Conservation (phyloP, 129 eudicot species). For the Mikania micrantha region DNA sequence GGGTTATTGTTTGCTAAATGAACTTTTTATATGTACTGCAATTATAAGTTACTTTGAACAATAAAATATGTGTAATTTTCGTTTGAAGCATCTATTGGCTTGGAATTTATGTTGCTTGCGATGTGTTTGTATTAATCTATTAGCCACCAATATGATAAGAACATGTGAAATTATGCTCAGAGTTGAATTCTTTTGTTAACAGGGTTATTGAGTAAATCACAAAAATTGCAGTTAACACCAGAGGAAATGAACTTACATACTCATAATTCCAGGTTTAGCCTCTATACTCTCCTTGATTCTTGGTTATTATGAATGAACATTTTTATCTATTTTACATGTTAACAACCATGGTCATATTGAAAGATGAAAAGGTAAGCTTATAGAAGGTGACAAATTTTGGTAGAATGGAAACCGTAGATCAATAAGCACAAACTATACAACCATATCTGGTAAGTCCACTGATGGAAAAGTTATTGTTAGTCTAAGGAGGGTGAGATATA, state of each 20-base stretch:
- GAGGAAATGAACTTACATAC: conserved; percentile 35
- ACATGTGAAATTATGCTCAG: background rate
- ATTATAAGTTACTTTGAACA: background rate
- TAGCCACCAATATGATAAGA: background rate
- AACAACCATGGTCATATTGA: too few relatives aligned
- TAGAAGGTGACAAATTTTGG: too few relatives aligned
- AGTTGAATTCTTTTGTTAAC: conserved; percentile 3
- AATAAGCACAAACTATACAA: background rate
- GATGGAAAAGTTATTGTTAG: too few relatives aligned
- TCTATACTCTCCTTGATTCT: background rate
- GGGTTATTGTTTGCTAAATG: background rate
- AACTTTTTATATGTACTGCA: background rate
- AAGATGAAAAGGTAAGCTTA: too few relatives aligned
- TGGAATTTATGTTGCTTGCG: background rate
- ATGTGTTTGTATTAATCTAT: background rate
- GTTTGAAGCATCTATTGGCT: conserved; percentile 4
- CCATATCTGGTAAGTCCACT: too few relatives aligned
- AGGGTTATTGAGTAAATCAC: conserved; percentile 54
- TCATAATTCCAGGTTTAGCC: conserved; percentile 38
- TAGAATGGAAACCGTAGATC: background rate
- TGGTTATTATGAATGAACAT: background rate
- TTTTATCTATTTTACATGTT: conserved; percentile 1
- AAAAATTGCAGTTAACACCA: conserved; percentile 33
- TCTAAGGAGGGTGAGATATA: too few relatives aligned
- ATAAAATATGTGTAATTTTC: too few relatives aligned